Conservation (phyloP, 2,329 filamentous ascomycete genomes). For the Pseudogymnoascus sp. region DNA sequence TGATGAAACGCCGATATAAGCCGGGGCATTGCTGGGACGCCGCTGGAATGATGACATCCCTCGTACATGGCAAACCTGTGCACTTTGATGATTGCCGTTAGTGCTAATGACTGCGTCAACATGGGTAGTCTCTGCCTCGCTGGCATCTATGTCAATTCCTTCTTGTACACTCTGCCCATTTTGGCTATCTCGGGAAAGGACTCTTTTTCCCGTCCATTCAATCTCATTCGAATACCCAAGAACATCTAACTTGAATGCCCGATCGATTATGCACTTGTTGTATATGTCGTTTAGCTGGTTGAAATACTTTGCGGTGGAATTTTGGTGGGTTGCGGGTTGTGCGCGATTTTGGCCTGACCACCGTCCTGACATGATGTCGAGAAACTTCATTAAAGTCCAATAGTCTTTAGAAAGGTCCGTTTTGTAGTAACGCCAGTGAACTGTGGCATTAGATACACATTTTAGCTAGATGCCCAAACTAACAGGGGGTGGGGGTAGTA, state of each 20-base stretch:
- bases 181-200: background rate
- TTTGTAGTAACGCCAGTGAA: slow-evolving; percentile 21
- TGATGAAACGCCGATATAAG: background rate
- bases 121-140: background rate
- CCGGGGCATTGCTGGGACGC: background rate
- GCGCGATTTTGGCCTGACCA: slow-evolving; percentile 13
- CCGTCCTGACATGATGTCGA: slow-evolving; percentile 20
- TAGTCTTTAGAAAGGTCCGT: slow-evolving; percentile 18
- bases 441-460: background rate
- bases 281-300: slow-evolving; percentile 13
- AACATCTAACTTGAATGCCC: slow-evolving; percentile 8
- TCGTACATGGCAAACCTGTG: background rate
- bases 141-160: background rate
- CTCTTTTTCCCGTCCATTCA: background rate
- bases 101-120: background rate
- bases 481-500: background rate
- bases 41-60: background rate
- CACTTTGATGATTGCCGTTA: background rate
- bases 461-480: background rate
- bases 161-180: background rate
- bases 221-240: slow-evolving; percentile 13
- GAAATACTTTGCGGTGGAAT: slow-evolving; percentile 17
- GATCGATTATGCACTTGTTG: slow-evolving; percentile 10
- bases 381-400: slow-evolving; percentile 19
- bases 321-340: slow-evolving; percentile 9